Percentiles rank a stretch among this genome's conserved stretches.
phyloP scores from a whole-genome alignment of 768 basidiomycete species.

The Cystofilobasidium macerans region DNA sequence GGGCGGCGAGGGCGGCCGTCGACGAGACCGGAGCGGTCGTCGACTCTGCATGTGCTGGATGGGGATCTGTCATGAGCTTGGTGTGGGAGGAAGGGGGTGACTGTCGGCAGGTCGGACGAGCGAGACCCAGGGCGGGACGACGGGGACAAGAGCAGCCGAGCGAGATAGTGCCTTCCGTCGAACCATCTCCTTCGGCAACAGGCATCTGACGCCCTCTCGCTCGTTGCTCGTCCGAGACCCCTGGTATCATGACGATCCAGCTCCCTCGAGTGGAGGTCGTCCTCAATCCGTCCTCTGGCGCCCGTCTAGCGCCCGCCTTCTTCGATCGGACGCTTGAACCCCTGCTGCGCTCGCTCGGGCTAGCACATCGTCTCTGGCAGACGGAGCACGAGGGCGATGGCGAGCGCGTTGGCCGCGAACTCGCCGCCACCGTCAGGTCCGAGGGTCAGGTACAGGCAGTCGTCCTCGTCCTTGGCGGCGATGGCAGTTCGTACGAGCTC shows the following conservation, averaged over 20 bases:
- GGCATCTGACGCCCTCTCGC: background rate
- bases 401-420: constrained; percentile 1
- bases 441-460: constrained; percentile 18
- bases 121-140: too few relatives aligned
- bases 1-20: background rate
- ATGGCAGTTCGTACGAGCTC: constrained; percentile 81
- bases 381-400: constrained; percentile 12
- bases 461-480: constrained; percentile 52
- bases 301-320: background rate
- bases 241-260: background rate
- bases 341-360: background rate
- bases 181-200: too few relatives aligned
- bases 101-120: too few relatives aligned
- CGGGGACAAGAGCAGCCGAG: too few relatives aligned
- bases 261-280: background rate
- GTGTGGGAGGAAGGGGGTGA: too few relatives aligned
- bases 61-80: background rate
- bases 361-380: background rate
- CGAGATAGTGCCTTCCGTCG: too few relatives aligned
- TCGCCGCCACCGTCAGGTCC: background rate
- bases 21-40: constrained; percentile 5
- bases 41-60: constrained; percentile 4
- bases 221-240: background rate
- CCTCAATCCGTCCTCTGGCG: constrained; percentile 6
- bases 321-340: background rate